Evolutionary conservation across 768 basidiomycete genomes (phyloP), one percentile per base, ranked within the genome.

Genomic region (Hypholoma sublateritium): DNA sequence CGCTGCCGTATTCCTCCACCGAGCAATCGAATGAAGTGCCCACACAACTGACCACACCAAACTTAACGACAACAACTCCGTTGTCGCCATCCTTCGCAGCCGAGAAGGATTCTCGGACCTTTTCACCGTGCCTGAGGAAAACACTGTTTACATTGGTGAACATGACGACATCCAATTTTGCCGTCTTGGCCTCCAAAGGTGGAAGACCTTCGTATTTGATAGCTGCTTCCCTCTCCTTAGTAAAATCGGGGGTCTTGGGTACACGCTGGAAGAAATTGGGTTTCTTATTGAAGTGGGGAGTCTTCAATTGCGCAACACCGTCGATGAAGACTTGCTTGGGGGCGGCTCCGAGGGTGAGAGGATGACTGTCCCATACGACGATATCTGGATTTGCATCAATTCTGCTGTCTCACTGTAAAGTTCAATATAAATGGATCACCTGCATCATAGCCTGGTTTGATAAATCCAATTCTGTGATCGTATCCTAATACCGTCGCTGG

Each of bases 271-370:
- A 75, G 6, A 69, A 54, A 1, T 59, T 46, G 0, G 88, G 83
- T 67, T 93, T 93, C 50, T 70, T 55, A 46, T 74, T 68, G 13
- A 77, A 62, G 55, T 76, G 65, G 0, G 85, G 81, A 11, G 70
- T 63, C 44, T 74, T 64, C 2, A 88, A 63, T 63, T 95, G 93
- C 0, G 88, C 66, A 56, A 94, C 87, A 3, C 93, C 93, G 62
- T 95, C 93, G 58, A 94, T 91, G 72, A 80, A 92, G 8, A 91
- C 89, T 73, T 93, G 91, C 49, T 79, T 77, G 4, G 91, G 91
- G 0, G 90, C 86, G 19, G 91, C 89, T 19, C 89, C 89, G 11
- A 94, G 75, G 1, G 83, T 75, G 14, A 95, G 77, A 1, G 92
- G 92, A 69, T 92, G 90, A 36, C 81, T 84, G 62, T 89, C 87